Base-by-base conservation (phyloP, 306 rosid species). In the Fagus crenata region DNA sequence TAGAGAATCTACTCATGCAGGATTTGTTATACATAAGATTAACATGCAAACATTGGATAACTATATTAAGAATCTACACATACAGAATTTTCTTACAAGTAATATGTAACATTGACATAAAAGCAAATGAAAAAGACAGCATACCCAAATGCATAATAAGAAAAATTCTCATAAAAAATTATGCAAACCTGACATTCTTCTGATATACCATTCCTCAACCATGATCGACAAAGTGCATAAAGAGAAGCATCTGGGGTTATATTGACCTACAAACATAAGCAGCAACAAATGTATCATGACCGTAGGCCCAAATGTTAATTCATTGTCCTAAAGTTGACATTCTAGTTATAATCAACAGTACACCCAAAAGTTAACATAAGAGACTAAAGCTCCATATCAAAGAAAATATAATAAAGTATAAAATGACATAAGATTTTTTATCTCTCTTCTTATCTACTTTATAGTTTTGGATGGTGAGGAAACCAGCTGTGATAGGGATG, bases 161-260 rank as follows among this genome's bases (percentile, higher is more conserved):
- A n/a, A n/a, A n/a, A n/a, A n/a, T n/a, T n/a, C n/a, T n/a, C n/a
- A n/a, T n/a, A n/a, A n/a, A n/a, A n/a, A n/a, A n/a, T n/a, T n/a
- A n/a, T 6, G 67, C 90, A 72, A 37, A 92, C 97, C 97, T 90
- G 91, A 70, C 53, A 81, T 80, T 89, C 91, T 77, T 92, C 98
- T 56, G 76, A 68, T 75, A 76, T 43, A 73, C 96, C 93, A 81
- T 94, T 92, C 82, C 85, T 88, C 86, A 92, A 67, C 98, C 98
- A 94, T 39, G 98, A 94, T 68, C 94, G 87, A 79, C 97, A 92
- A 67, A 90, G 94, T 15, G 90, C 89, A 84, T 92, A 94, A 31
- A 94, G 85, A 71, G 98, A 89, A 80, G 90, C 92, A 74, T 88
- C 90, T 68, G 92, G 94, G 39, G 82, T 87, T 75, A 93, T 72